Conservation (phyloP, 2,329 filamentous ascomycete genomes). For the Chaetomiaceae sp. region DNA sequence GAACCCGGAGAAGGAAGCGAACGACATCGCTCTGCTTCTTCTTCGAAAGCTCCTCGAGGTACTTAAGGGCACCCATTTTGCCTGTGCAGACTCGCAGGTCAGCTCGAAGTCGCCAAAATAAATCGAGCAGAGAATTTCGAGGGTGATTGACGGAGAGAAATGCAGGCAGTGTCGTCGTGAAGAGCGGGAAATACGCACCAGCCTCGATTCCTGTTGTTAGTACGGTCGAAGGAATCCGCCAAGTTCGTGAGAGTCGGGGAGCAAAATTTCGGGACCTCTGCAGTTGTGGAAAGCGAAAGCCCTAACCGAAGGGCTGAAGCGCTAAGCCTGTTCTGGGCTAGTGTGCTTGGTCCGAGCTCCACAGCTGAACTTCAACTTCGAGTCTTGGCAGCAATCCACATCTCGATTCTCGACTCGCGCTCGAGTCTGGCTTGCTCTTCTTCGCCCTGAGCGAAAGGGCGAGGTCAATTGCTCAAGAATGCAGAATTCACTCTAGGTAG, state of each 20-base stretch:
- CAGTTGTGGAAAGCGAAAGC: conserved; percentile 27
- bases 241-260: conserved; percentile 21
- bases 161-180: conserved; percentile 7
- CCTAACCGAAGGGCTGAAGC: conserved; percentile 22
- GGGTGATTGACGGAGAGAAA: conserved; percentile 3
- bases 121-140: conserved; percentile 8
- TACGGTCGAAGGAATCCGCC: conserved; percentile 23
- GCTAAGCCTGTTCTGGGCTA: conserved; percentile 16
- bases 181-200: conserved; percentile 20
- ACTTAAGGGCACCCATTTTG: conserved; percentile 99
- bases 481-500: too few species aligned
- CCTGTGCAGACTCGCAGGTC: conserved; percentile 22
- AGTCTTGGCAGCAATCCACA: conserved; percentile 13
- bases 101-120: conserved; percentile 18
- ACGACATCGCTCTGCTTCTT: conserved; percentile 99
- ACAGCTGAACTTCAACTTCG: background rate
- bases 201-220: conserved; percentile 28
- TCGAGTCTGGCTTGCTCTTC: too few species aligned
- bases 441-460: too few species aligned
- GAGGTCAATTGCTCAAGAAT: too few species aligned
- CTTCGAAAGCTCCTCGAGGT: conserved; percentile 99
- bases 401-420: background rate
- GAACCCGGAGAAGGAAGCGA: conserved; percentile 98
- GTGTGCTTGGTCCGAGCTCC: conserved; percentile 12
- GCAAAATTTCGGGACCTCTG: conserved; percentile 24